These are phyloP conservation scores for Blastobotrys arbuscula DNA, from an alignment of 1,139 yeast species.

Conservation along the genomic window DNA sequence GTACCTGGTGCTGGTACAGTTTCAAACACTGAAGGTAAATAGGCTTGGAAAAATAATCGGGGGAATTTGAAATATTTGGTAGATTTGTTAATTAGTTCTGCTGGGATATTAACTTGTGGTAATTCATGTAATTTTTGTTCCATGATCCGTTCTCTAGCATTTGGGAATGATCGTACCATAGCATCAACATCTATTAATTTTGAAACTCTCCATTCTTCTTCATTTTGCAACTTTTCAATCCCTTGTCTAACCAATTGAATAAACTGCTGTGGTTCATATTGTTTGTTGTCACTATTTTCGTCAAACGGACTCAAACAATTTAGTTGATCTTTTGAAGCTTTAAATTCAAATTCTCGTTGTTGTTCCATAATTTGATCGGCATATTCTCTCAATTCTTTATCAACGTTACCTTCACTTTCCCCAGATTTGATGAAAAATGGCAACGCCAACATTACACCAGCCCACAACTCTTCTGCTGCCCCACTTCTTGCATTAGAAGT, in stretches of 20 bases:
- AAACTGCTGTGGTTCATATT: conserved; percentile 52
- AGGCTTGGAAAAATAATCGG: conserved; percentile 60
- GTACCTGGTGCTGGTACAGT: conserved; percentile 68
- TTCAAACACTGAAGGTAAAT: conserved; percentile 51
- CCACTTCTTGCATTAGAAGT: conserved; percentile 28
- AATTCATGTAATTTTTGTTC: conserved; percentile 35
- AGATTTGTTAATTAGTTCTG: conserved; percentile 13
- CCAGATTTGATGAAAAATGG: conserved; percentile 50
- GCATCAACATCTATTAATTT: conserved; percentile 18
- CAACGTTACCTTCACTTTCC: conserved; percentile 15
- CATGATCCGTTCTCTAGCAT: conserved; percentile 3
- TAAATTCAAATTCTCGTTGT: conserved; percentile 20
- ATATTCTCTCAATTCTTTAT: conserved; percentile 6
- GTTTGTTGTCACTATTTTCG: conserved; percentile 31
- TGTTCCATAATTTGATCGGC: conserved; percentile 17
- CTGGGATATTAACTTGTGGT: conserved; percentile 35
- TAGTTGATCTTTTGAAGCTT: conserved; percentile 16
- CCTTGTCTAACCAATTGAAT: conserved; percentile 52
- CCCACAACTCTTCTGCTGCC: conserved; percentile 64
- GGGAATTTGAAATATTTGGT: conserved; percentile 37
- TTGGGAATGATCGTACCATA: conserved; percentile 14
- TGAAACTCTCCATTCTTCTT: conserved; percentile 21
- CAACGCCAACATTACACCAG: conserved; percentile 56
- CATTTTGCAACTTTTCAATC: conserved; percentile 18
- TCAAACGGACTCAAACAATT: conserved; percentile 39